Percentiles rank a stretch among this genome's conserved stretches.
Conservation (phyloP, 2,329 filamentous ascomycete species). For the Leptographium flavum region DNA sequence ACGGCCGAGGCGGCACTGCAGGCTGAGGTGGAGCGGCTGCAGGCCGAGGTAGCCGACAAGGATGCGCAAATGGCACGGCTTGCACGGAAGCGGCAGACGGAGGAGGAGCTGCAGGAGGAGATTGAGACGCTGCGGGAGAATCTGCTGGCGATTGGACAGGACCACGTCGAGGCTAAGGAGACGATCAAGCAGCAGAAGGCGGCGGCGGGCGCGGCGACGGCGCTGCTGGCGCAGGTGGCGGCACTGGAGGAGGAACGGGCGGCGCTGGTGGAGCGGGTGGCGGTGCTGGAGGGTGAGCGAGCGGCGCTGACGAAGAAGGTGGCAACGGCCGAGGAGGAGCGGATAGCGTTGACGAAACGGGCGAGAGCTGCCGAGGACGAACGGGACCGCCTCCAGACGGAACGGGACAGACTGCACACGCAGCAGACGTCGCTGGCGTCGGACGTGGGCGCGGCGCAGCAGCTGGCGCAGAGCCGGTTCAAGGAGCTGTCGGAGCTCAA, state of each 20-base stretch:
- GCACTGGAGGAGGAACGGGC: conserved; percentile 45
- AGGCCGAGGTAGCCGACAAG: conserved; percentile 42
- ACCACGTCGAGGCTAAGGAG: conserved; percentile 73
- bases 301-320: conserved; percentile 29
- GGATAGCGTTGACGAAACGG: no score
- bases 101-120: conserved; percentile 71
- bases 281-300: conserved; percentile 58
- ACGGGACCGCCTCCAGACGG: conserved; percentile 24
- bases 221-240: conserved; percentile 47
- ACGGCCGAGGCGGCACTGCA: neutral
- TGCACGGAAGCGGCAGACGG: conserved; percentile 54
- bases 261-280: conserved; percentile 48
- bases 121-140: conserved; percentile 74
- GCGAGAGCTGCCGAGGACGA: conserved; percentile 31
- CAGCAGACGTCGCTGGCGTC: conserved; percentile 60
- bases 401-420: conserved; percentile 54
- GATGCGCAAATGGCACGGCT: conserved; percentile 60
- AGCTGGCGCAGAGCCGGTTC: conserved; percentile 74
- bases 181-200: conserved; percentile 49
- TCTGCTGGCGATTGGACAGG: conserved; percentile 62
- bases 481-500: conserved; percentile 74
- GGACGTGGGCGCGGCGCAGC: conserved; percentile 73
- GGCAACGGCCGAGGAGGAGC: conserved; percentile 54
- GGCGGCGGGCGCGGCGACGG: conserved; percentile 46
- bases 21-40: conserved; percentile 16